These are phyloP conservation scores for Sclerotinia sclerotiorum DNA, from an alignment of 2,329 filamentous ascomycete genomes.

Conservation along the genomic window DNA sequence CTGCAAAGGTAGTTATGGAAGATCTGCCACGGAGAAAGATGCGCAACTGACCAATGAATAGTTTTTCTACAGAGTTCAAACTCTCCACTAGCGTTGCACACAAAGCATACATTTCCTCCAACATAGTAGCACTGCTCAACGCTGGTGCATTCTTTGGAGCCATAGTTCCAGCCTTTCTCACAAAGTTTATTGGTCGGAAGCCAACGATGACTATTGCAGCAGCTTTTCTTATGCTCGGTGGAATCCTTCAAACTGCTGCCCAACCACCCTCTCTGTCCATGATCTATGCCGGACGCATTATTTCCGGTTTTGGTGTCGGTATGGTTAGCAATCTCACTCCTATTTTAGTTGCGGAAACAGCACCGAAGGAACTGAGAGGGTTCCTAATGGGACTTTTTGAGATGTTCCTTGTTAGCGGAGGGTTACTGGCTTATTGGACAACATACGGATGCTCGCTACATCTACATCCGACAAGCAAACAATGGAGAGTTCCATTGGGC, in stretches of 20 bases:
- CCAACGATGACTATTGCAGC: slow-evolving; percentile 48
- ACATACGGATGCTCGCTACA: slow-evolving; percentile 46
- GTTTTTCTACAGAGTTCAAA: slow-evolving; percentile 20
- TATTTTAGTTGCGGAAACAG: slow-evolving; percentile 54
- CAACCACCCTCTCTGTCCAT: slow-evolving; percentile 26
- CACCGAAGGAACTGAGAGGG: slow-evolving; percentile 49
- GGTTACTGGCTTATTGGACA: slow-evolving; percentile 41
- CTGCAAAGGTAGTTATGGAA: slow-evolving; percentile 25
- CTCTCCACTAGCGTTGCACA: slow-evolving; percentile 25
- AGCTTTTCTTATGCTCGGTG: slow-evolving; percentile 42
- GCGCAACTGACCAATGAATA: neutral
- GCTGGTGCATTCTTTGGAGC: slow-evolving; percentile 54
- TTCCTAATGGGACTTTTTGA: slow-evolving; percentile 48
- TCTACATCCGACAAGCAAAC: slow-evolving; percentile 44
- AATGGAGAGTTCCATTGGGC: slow-evolving; percentile 53
- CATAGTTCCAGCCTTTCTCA: slow-evolving; percentile 49
- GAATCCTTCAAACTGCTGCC: slow-evolving; percentile 28
- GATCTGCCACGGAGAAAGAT: neutral
- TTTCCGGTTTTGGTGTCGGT: slow-evolving; percentile 41
- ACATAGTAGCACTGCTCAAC: slow-evolving; percentile 52
- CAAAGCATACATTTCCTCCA: slow-evolving; percentile 32
- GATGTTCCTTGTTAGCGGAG: slow-evolving; percentile 48
- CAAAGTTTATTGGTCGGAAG: slow-evolving; percentile 47
- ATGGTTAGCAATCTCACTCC: slow-evolving; percentile 44
- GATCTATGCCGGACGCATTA: slow-evolving; percentile 28